phyloP scores from a whole-genome alignment of 768 basidiomycete species.

The Panellus pusillus region DNA sequence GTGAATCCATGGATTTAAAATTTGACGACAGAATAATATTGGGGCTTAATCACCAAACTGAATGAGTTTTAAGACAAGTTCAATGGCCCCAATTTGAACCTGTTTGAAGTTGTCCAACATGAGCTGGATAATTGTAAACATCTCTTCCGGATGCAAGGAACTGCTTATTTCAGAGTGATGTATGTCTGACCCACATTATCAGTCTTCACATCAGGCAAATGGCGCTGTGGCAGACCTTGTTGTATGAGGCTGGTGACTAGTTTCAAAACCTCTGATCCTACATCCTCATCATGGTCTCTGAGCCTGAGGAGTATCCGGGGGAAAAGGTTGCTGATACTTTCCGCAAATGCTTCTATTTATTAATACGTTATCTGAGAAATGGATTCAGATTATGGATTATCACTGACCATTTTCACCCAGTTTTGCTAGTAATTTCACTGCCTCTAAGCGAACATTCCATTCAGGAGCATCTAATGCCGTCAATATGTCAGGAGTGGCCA shows the following conservation, averaged over 20 bases:
- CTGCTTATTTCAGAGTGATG: neutral
- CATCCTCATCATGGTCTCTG: neutral
- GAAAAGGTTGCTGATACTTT: neutral
- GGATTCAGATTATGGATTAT: neutral
- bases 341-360: neutral
- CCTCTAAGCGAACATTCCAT: neutral
- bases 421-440: neutral
- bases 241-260: neutral
- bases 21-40: too few species aligned
- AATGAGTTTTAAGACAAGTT: neutral
- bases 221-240: neutral
- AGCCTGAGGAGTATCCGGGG: neutral
- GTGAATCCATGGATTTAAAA: too few species aligned
- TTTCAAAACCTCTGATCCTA: neutral
- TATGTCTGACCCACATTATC: neutral
- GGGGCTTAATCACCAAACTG: neutral
- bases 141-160: neutral
- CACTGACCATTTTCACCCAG: conserved; percentile 2
- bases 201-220: too few species aligned
- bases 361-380: neutral
- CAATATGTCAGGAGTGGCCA: neutral
- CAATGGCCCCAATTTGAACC: neutral
- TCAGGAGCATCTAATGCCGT: neutral
- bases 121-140: neutral
- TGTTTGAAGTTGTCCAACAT: neutral